Evolutionary conservation across 2,329 filamentous ascomycete species (phyloP), one percentile per base, ranked within the genome.

Genomic region (Pyrenochaeta sp.): DNA sequence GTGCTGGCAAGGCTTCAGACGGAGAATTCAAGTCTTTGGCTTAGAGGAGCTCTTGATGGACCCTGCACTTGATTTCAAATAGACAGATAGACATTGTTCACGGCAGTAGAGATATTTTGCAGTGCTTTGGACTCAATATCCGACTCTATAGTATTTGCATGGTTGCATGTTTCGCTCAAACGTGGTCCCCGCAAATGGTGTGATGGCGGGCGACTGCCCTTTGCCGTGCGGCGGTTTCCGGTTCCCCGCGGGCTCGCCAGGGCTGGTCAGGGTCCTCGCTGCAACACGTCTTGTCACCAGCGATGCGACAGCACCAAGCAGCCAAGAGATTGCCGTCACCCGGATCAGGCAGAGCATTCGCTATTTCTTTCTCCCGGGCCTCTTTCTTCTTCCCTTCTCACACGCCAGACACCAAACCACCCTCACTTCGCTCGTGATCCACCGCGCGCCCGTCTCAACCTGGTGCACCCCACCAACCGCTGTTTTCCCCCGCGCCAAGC

Each of bases 1-100:
- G 75, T 34, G 89, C 87, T 55, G 91, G 92, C 57, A 96, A 95
- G 82, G 76, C 94, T 46, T 92, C 93, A 80, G 88, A 88, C 14
- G 87, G 85, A 28, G 93, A 96, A 53, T 76, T 83, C 60, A 96
- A 94, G 81, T 76, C 76, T 14, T 68, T 90, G 31, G 58, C 54
- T 50, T 68, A 58, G 42, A 21, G 7, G 14, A 34, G 18, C 19
- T 14, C 11, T 8, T 20, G 7, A 22, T 14, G 17, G 21, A 7
- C 6, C 11, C n/a, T n/a, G 19, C 18, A 5, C 7, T 3, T 7
- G 14, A 6, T 34, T 29, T 24, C 41, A n/a, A 28, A 49, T 61
- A 58, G 52, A 60, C 39, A 44, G 44, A 4, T 61, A 58, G 54
- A 60, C 39, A 44, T 45, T 19, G 36, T n/a, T n/a, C n/a, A n/a